These are phyloP conservation scores for Macrophomina pseudophaseolina DNA, from an alignment of 2,329 filamentous ascomycete genomes.

Conservation along the genomic window DNA sequence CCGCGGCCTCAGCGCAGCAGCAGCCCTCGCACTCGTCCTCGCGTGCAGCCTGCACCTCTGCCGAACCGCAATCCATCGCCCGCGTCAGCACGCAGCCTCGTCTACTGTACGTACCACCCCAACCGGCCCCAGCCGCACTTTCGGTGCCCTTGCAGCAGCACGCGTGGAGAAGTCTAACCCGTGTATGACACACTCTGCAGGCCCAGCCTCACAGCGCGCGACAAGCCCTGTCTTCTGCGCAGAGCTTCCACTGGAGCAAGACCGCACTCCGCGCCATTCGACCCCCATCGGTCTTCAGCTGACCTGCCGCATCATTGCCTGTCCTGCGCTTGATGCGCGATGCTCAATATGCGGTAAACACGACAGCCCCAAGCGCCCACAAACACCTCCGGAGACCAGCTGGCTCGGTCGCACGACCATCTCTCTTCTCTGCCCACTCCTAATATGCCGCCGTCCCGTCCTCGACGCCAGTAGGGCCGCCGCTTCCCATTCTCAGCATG, in stretches of 20 bases:
- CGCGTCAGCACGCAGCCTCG: constrained; percentile 12
- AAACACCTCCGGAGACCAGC: constrained; percentile 24
- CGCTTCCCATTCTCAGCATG: constrained; percentile 25
- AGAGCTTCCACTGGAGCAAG: constrained; percentile 24
- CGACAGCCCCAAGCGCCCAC: constrained; percentile 25
- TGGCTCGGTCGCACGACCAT: constrained; percentile 29
- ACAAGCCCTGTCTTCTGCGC: constrained; percentile 23
- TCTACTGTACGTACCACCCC: constrained; percentile 16
- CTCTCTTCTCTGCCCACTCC: constrained; percentile 16
- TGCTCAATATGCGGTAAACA: constrained; percentile 29
- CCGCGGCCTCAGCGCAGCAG: background rate
- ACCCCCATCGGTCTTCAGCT: constrained; percentile 27
- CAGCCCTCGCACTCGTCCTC: background rate
- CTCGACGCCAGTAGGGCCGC: constrained; percentile 24
- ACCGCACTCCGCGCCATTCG: constrained; percentile 26
- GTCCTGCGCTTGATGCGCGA: constrained; percentile 28
- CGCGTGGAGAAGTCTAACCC: constrained; percentile 27
- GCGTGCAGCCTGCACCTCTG: background rate
- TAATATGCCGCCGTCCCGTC: constrained; percentile 27
- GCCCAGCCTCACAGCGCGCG: constrained; percentile 25
- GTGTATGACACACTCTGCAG: constrained; percentile 26
- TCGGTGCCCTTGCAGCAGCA: constrained; percentile 10
- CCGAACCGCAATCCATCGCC: constrained; percentile 12
- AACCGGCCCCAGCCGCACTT: constrained; percentile 22
- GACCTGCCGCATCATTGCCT: constrained; percentile 28